phyloP scores from a whole-genome alignment of 164 flowering plant genomes.

The Annona squamosa region DNA sequence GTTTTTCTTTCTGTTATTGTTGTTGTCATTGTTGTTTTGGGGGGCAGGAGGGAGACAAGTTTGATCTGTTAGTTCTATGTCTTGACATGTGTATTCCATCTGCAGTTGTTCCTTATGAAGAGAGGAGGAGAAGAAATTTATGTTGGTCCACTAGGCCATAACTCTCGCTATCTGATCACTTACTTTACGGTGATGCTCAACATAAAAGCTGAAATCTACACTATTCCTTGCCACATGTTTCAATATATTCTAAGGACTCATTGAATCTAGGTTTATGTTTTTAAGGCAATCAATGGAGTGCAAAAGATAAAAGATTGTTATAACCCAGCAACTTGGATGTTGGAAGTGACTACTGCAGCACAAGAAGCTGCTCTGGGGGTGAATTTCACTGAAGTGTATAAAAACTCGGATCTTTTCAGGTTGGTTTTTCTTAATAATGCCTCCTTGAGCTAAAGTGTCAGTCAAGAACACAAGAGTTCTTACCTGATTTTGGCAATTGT shows the following conservation, averaged over 20 bases:
- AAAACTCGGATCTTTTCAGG: constrained; percentile 30
- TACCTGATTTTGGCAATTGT: background rate
- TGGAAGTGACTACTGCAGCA: constrained; percentile 31
- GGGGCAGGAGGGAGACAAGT: too few relatives aligned
- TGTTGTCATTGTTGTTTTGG: background rate
- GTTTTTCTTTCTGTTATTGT: background rate
- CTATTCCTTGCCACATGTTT: background rate
- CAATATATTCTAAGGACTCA: background rate
- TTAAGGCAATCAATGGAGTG: constrained; percentile 32
- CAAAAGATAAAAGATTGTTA: constrained; percentile 32
- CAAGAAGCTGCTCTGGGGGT: constrained; percentile 30
- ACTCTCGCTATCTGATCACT: constrained; percentile 28
- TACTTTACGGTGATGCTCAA: constrained; percentile 34
- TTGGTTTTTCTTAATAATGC: constrained; percentile 6
- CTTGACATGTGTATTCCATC: background rate
- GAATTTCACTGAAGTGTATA: constrained; percentile 28
- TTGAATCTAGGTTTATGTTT: background rate
- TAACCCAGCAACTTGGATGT: constrained; percentile 49
- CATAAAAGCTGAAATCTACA: background rate
- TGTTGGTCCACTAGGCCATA: constrained; percentile 38
- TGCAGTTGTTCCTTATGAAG: constrained; percentile 36
- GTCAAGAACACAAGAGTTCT: background rate
- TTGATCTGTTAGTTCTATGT: background rate
- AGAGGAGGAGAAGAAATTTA: constrained; percentile 39
- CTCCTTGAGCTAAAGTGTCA: background rate